Percentiles rank a stretch among this genome's conserved stretches.
Conservation (phyloP, 768 basidiomycete species). For the Crepidotus variabilis region DNA sequence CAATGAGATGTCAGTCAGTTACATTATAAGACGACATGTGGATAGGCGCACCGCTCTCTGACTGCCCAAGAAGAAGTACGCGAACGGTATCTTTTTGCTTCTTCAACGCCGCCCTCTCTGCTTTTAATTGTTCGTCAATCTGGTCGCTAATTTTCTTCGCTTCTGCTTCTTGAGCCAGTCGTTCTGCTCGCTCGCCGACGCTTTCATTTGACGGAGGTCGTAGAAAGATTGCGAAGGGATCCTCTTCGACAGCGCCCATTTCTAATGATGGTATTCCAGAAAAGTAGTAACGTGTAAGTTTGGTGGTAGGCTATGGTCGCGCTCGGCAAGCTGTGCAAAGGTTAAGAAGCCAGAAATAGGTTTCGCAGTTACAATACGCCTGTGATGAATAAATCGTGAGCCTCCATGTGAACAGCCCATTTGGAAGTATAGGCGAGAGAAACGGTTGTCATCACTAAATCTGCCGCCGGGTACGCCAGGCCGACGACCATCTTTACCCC, state of each 20-base stretch:
- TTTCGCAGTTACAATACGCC: too few relatives aligned
- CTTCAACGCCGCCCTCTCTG: constrained; percentile 40
- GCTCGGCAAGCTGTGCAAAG: not conserved
- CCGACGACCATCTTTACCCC: not conserved
- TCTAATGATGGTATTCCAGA: not conserved
- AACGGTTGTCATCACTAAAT: not conserved
- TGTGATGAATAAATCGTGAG: not conserved
- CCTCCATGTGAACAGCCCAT: not conserved
- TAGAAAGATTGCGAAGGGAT: constrained; percentile 57
- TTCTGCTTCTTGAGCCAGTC: constrained; percentile 40
- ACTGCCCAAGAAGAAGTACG: constrained; percentile 54
- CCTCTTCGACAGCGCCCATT: constrained; percentile 26
- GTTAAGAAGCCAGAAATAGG: not conserved
- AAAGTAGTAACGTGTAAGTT: not conserved
- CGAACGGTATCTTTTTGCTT: constrained; percentile 42
- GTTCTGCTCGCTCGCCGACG: constrained; percentile 35
- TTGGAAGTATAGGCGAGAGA: not conserved
- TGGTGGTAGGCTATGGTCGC: not conserved
- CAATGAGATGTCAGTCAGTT: not conserved
- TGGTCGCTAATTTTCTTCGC: constrained; percentile 53
- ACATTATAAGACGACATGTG: not conserved
- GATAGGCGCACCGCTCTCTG: constrained; percentile 49
- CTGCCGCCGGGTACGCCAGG: not conserved
- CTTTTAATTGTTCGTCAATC: constrained; percentile 56
- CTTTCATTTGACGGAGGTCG: constrained; percentile 59